Evolutionary conservation across 805 yeast species (phyloP).

Genomic region (Teunomyces kruisii): DNA sequence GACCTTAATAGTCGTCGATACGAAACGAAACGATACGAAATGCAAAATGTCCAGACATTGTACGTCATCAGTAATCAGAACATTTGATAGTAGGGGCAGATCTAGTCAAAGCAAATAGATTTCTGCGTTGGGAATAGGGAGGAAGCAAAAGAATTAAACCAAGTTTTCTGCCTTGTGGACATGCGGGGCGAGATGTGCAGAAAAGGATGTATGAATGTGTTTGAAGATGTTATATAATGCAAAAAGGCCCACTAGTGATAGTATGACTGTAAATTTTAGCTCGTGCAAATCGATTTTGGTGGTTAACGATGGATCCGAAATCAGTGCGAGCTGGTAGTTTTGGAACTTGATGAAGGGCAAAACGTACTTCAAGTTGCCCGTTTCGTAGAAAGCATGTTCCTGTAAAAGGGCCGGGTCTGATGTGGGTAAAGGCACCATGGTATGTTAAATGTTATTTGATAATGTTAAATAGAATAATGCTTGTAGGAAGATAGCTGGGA

Average conservation of each 20-base stretch:
- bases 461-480: too few species aligned
- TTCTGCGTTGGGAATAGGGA: neutral
- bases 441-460: neutral
- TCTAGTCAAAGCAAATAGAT: too few species aligned
- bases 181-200: neutral
- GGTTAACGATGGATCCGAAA: constrained; percentile 3
- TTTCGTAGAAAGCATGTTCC: constrained; percentile 31
- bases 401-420: constrained; percentile 16
- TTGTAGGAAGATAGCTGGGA: too few species aligned
- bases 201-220: neutral
- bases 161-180: constrained; percentile 1
- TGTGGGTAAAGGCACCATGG: constrained; percentile 25
- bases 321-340: constrained; percentile 15
- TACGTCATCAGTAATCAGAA: neutral
- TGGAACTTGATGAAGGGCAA: constrained; percentile 23
- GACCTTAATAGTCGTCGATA: neutral
- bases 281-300: neutral
- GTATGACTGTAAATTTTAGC: neutral
- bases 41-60: neutral
- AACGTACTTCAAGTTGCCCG: constrained; percentile 25
- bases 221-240: neutral
- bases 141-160: neutral
- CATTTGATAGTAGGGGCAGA: too few species aligned
- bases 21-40: neutral
- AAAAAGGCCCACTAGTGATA: neutral